phyloP scores from a whole-genome alignment of 139 green algal species.

The Chlamydomonas schloesseri region DNA sequence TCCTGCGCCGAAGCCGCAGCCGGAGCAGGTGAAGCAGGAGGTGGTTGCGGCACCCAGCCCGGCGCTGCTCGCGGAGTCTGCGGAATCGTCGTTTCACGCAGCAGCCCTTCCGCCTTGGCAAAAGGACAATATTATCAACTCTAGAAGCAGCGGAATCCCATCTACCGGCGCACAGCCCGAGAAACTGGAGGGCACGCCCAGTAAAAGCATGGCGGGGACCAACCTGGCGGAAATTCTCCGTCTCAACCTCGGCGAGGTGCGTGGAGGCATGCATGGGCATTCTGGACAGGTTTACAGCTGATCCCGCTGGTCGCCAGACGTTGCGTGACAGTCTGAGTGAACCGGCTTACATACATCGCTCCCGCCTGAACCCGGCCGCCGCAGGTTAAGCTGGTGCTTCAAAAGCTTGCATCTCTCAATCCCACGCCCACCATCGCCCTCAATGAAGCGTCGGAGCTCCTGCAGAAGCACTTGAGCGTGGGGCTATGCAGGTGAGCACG shows the following conservation, averaged over 20 bases:
- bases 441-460: constrained; percentile 68
- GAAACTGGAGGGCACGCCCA: constrained; percentile 10
- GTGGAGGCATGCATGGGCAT: background rate
- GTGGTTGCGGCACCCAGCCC: background rate
- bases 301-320: background rate
- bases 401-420: constrained; percentile 68
- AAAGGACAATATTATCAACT: constrained; percentile 1
- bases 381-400: constrained; percentile 71
- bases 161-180: background rate
- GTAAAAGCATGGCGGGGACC: constrained; percentile 10
- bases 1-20: constrained; percentile 9
- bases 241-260: constrained; percentile 60
- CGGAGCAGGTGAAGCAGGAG: background rate
- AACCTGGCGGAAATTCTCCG: constrained; percentile 55
- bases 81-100: constrained; percentile 15
- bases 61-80: background rate
- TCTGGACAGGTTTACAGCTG: too few relatives aligned
- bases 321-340: too few relatives aligned
- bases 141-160: constrained; percentile 11
- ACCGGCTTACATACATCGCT: too few relatives aligned
- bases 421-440: constrained; percentile 67
- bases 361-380: too few relatives aligned
- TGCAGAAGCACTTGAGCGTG: constrained; percentile 71
- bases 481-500: constrained; percentile 57
- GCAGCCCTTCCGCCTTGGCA: constrained; percentile 33